A percentile compares a stretch with the other conserved stretches of the same genome.
phyloP scores from a whole-genome alignment of 202 grass and related monocot species.

The Saccharum hybrid region DNA sequence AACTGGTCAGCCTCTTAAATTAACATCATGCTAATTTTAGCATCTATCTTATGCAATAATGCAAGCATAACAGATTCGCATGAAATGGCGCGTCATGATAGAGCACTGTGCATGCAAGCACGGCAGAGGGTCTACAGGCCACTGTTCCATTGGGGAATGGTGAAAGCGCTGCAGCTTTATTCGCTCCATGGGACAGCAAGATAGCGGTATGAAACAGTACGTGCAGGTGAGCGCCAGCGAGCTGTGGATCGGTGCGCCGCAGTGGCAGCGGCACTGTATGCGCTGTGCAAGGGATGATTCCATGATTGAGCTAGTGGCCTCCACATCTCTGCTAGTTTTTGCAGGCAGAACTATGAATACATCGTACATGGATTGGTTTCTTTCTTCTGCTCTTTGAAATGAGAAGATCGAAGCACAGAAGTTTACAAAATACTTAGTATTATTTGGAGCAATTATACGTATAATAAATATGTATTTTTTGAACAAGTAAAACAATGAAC shows the following conservation, averaged over 20 bases:
- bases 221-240: conserved; percentile 4
- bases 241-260: conserved; percentile 34
- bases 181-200: conserved; percentile 41
- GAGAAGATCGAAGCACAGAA: not conserved
- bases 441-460: too few species aligned
- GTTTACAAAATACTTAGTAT: too few species aligned
- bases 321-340: conserved; percentile 23
- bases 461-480: too few species aligned
- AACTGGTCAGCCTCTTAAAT: not conserved
- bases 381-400: conserved; percentile 5
- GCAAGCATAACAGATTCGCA: conserved; percentile 31
- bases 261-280: conserved; percentile 35
- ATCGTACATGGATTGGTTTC: conserved; percentile 35
- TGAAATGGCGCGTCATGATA: conserved; percentile 38
- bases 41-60: conserved; percentile 6
- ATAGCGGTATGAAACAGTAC: conserved; percentile 24
- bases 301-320: conserved; percentile 28
- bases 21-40: conserved; percentile 22
- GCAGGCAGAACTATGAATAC: conserved; percentile 20
- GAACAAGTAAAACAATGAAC: too few species aligned
- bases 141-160: conserved; percentile 50
- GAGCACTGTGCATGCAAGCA: conserved; percentile 25
- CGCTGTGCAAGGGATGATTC: conserved; percentile 40
- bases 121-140: not conserved
- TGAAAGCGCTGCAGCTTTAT: conserved; percentile 54